phyloP scores from a whole-genome alignment of 2,329 filamentous ascomycete species.

The Fusarium buharicum region DNA sequence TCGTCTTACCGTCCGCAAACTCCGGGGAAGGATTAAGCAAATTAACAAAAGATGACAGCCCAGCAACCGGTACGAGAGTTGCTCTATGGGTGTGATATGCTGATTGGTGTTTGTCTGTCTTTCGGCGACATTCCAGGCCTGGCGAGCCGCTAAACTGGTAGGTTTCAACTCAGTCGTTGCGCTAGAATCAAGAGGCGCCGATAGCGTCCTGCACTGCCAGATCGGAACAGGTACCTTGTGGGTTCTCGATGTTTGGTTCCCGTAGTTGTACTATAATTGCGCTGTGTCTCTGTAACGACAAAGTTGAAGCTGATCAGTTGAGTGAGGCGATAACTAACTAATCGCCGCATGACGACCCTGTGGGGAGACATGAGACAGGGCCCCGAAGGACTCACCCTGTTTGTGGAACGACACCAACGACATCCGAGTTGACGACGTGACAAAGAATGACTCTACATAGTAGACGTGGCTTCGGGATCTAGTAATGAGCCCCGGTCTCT shows the following conservation, averaged over 20 bases:
- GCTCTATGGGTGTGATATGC: no score
- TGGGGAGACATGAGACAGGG: conserved; percentile 15
- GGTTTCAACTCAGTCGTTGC: conserved; percentile 23
- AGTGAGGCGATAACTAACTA: conserved; percentile 10
- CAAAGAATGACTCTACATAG: not conserved
- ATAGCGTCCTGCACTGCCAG: conserved; percentile 23
- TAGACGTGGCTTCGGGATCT: conserved; percentile 26
- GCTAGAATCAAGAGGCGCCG: conserved; percentile 37
- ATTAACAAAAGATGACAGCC: not conserved
- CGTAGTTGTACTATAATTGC: not conserved
- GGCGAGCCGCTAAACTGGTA: conserved; percentile 20
- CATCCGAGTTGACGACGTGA: conserved; percentile 1
- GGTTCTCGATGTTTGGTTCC: conserved; percentile 8
- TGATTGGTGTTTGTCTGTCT: no score
- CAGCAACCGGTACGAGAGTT: not conserved
- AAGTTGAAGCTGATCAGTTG: conserved; percentile 2
- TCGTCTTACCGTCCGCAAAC: conserved; percentile 19
- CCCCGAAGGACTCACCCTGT: conserved; percentile 1
- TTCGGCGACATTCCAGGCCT: conserved; percentile 2
- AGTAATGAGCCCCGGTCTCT: conserved; percentile 6
- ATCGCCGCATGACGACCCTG: not conserved
- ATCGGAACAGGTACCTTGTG: conserved; percentile 20
- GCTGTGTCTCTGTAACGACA: not conserved
- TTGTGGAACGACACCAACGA: conserved; percentile 10
- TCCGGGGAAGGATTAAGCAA: conserved; percentile 12